Conservation (phyloP, 2,329 filamentous ascomycete genomes). For the Fusarium sp. region DNA sequence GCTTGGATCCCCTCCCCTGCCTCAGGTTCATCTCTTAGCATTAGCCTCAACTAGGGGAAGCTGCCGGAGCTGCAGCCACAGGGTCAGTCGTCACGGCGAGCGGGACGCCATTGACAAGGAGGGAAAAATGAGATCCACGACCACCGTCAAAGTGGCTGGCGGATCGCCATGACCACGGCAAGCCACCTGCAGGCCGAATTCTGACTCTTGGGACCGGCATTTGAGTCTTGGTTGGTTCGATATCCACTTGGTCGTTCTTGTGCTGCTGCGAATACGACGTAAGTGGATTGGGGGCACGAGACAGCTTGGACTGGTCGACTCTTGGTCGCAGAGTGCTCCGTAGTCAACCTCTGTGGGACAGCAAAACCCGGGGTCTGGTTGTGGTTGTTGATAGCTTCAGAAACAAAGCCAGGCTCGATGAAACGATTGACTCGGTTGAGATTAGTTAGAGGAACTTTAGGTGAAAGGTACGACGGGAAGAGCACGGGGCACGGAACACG, state of each 20-base stretch:
- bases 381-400: background rate
- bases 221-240: conserved; percentile 7
- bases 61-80: conserved; percentile 39
- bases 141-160: conserved; percentile 37
- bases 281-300: conserved; percentile 1
- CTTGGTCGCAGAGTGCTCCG: background rate
- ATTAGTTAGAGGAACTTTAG: conserved; percentile 30
- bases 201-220: conserved; percentile 27
- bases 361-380: background rate
- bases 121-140: conserved; percentile 33
- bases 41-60: conserved; percentile 37
- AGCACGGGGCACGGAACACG: conserved; percentile 28
- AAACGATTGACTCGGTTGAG: conserved; percentile 13
- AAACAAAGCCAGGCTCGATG: background rate
- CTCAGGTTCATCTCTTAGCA: conserved; percentile 14
- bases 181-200: conserved; percentile 31
- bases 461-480: conserved; percentile 30
- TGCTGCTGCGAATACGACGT: background rate
- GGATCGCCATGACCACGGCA: conserved; percentile 34
- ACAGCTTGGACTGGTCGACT: background rate
- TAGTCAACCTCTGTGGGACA: background rate
- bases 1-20: conserved; percentile 30
- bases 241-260: conserved; percentile 8
- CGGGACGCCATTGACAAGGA: conserved; percentile 35
- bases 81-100: conserved; percentile 25